These are phyloP conservation scores for Venturia pyrina DNA, from an alignment of 2,329 filamentous ascomycete genomes.

Conservation along the genomic window DNA sequence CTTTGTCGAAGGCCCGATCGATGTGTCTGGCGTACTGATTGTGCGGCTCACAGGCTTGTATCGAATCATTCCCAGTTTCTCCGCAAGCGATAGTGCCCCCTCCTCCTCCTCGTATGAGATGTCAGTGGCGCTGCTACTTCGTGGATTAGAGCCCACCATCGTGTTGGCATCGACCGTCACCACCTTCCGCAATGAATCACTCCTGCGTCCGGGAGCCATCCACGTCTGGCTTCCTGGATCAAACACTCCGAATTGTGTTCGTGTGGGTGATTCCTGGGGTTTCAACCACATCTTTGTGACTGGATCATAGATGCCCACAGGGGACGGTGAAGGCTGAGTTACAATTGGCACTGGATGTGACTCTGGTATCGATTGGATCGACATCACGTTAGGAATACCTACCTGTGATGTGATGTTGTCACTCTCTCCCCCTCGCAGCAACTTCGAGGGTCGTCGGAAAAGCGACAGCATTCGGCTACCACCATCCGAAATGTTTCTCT, in stretches of 20 bases:
- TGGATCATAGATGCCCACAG: slow-evolving; percentile 1
- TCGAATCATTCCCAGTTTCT: background rate
- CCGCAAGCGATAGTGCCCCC: background rate
- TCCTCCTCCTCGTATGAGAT: background rate
- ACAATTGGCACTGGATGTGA: background rate
- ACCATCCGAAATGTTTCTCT: background rate
- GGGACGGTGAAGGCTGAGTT: background rate
- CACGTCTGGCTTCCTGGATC: background rate
- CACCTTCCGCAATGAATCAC: background rate
- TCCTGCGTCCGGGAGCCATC: background rate
- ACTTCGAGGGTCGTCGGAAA: background rate
- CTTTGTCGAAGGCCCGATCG: background rate
- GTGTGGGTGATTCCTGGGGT: background rate
- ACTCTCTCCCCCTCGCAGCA: background rate
- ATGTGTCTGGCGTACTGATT: background rate
- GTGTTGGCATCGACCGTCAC: background rate
- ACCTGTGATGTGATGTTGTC: background rate
- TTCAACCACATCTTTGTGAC: slow-evolving; percentile 2
- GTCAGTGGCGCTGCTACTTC: background rate
- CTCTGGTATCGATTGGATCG: background rate
- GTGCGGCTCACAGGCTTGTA: background rate
- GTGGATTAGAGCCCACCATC: background rate
- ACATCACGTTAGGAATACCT: background rate
- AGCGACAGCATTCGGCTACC: background rate
- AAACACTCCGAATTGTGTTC: background rate